Percentiles rank a stretch among this genome's conserved stretches.
These are phyloP conservation scores for Mycosarcoma mackinlayi DNA, from an alignment of 1,284 basidiomycete genomes.

Conservation along the genomic window DNA sequence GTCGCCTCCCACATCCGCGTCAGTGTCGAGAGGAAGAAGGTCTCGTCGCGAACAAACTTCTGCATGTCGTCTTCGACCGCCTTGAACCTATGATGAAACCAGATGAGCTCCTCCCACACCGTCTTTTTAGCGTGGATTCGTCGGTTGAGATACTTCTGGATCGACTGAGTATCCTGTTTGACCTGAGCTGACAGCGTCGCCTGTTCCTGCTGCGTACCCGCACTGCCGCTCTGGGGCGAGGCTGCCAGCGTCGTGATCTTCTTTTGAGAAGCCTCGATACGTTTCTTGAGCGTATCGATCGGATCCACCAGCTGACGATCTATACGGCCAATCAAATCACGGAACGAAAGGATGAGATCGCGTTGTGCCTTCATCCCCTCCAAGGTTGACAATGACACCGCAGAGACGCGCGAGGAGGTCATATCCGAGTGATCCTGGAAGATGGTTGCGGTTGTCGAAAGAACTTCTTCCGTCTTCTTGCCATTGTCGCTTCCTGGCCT, in stretches of 20 bases:
- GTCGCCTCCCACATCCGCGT: constrained; percentile 41
- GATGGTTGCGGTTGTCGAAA: constrained; percentile 25
- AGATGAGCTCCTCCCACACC: constrained; percentile 49
- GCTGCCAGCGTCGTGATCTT: constrained; percentile 35
- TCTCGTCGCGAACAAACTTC: constrained; percentile 34
- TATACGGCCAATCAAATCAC: constrained; percentile 40
- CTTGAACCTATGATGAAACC: constrained; percentile 43
- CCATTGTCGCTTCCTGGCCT: constrained; percentile 39
- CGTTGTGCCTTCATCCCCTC: constrained; percentile 48
- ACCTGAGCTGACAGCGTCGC: constrained; percentile 36
- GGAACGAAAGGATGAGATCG: constrained; percentile 48
- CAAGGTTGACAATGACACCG: constrained; percentile 29
- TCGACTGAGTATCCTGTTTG: constrained; percentile 34
- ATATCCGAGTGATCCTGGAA: constrained; percentile 42
- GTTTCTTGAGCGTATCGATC: constrained; percentile 43
- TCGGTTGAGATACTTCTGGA: constrained; percentile 43
- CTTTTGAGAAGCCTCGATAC: constrained; percentile 36
- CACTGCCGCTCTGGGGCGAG: not conserved
- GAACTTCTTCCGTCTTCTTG: constrained; percentile 34
- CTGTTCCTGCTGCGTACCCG: constrained; percentile 36
- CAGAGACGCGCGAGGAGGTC: constrained; percentile 29
- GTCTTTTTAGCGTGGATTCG: constrained; percentile 45
- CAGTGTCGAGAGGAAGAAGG: constrained; percentile 17
- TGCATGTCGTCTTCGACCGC: constrained; percentile 40
- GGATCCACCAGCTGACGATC: constrained; percentile 46